Percentiles rank a stretch among this genome's conserved stretches.
Conservation (phyloP, 2,329 filamentous ascomycete genomes). For the Trichoderma gracile region DNA sequence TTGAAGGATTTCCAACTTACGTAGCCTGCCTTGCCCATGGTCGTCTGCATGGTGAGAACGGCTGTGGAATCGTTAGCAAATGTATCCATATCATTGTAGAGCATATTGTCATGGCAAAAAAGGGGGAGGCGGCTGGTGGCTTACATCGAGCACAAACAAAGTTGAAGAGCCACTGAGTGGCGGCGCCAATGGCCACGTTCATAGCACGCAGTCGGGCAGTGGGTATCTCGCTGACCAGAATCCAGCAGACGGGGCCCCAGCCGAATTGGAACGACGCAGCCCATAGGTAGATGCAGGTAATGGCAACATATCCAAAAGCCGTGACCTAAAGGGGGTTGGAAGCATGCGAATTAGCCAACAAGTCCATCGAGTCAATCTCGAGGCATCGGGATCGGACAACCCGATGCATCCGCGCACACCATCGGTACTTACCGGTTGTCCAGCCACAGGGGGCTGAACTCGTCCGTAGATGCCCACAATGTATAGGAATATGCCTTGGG, state of each 20-base stretch:
- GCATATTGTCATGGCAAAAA: neutral
- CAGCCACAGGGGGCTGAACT: slow-evolving; percentile 57
- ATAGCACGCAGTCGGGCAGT: slow-evolving; percentile 64
- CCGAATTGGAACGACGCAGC: slow-evolving; percentile 68
- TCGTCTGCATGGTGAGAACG: slow-evolving; percentile 67
- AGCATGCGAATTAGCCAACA: neutral
- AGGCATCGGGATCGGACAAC: neutral
- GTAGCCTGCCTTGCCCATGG: slow-evolving; percentile 46
- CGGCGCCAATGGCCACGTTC: slow-evolving; percentile 68
- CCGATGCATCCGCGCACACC: neutral
- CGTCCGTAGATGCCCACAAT: slow-evolving; percentile 72
- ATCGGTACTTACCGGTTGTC: slow-evolving; percentile 43
- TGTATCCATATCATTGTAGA: neutral
- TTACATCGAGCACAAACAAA: slow-evolving; percentile 65
- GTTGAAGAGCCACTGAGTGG: slow-evolving; percentile 74
- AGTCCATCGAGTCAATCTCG: neutral
- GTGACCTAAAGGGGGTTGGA: slow-evolving; percentile 46
- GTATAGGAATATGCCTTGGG: slow-evolving; percentile 63
- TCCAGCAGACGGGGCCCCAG: slow-evolving; percentile 74
- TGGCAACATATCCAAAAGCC: slow-evolving; percentile 67
- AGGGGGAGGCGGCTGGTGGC: slow-evolving; percentile 13
- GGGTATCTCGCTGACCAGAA: slow-evolving; percentile 68
- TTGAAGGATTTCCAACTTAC: slow-evolving; percentile 33
- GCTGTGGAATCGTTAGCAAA: slow-evolving; percentile 35
- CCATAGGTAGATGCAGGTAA: slow-evolving; percentile 72